These are phyloP conservation scores for Coelastrella sp. DNA, from an alignment of 139 green algal species.

Conservation along the genomic window DNA sequence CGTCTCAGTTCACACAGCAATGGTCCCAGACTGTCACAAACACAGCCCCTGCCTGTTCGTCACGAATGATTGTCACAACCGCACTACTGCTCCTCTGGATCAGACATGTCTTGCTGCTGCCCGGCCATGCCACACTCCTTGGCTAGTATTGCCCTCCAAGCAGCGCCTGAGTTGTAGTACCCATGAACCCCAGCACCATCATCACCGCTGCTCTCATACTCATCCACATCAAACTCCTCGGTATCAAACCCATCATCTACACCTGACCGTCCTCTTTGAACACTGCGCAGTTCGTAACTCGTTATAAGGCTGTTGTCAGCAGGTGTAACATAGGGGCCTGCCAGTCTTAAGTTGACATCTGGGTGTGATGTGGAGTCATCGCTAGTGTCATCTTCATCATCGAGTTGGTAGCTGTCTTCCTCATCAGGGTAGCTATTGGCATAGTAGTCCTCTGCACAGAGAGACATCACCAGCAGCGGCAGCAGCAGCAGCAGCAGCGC, in stretches of 20 bases:
- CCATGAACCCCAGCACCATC: background rate
- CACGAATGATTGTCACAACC: too few species aligned
- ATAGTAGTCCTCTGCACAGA: conserved; percentile 27
- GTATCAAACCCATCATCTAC: background rate
- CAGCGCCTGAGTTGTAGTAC: background rate
- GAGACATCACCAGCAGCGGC: background rate
- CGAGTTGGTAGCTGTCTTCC: background rate
- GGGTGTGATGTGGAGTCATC: background rate
- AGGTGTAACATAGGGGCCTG: too few species aligned
- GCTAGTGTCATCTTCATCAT: background rate
- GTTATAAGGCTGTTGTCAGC: background rate
- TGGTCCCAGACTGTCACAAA: too few species aligned
- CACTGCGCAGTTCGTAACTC: background rate
- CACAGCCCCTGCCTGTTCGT: too few species aligned
- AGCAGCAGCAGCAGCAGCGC: background rate
- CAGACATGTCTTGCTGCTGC: too few species aligned
- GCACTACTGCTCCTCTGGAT: too few species aligned
- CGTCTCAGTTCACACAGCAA: too few species aligned
- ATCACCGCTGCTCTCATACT: conserved; percentile 27
- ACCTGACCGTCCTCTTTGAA: background rate
- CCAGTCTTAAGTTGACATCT: too few species aligned
- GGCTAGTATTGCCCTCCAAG: conserved; percentile 26
- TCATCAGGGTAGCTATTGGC: conserved; percentile 40
- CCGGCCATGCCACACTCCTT: background rate
- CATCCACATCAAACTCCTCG: conserved; percentile 38